Percentiles rank a stretch among this genome's conserved stretches.
phyloP scores from a whole-genome alignment of 257 asterid genomes.

The Vinca minor region DNA sequence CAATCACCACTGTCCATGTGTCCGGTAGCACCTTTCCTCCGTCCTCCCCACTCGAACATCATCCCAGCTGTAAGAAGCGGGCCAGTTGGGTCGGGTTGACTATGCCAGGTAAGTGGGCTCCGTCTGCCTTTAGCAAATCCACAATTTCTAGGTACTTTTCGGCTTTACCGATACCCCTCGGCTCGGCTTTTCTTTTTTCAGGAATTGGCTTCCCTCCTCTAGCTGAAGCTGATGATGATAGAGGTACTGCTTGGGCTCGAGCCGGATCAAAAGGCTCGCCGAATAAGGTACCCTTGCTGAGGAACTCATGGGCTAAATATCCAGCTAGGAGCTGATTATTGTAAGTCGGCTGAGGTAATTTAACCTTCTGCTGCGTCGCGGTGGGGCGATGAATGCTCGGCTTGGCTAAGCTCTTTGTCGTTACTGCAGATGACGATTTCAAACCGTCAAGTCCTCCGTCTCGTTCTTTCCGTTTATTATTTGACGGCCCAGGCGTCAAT shows the following conservation, averaged over 20 bases:
- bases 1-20: slow-evolving; percentile 15
- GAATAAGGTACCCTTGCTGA: slow-evolving; percentile 20
- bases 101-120: slow-evolving; percentile 31
- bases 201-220: slow-evolving; percentile 5
- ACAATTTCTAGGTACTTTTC: slow-evolving; percentile 24
- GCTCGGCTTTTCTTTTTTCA: slow-evolving; percentile 22
- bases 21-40: too few species aligned
- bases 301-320: slow-evolving; percentile 31
- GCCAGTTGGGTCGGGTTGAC: slow-evolving; percentile 31
- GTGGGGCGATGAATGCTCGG: slow-evolving; percentile 23
- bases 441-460: slow-evolving; percentile 22
- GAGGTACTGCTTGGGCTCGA: slow-evolving; percentile 17
- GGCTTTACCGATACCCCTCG: slow-evolving; percentile 8
- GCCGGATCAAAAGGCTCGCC: slow-evolving; percentile 27
- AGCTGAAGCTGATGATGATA: not conserved
- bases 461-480: slow-evolving; percentile 20
- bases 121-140: slow-evolving; percentile 22
- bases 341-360: slow-evolving; percentile 7
- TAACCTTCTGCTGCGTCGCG: slow-evolving; percentile 6
- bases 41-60: not conserved
- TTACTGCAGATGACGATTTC: slow-evolving; percentile 26
- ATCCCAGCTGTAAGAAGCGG: slow-evolving; percentile 21
- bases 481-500: slow-evolving; percentile 21
- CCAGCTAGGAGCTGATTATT: slow-evolving; percentile 29
- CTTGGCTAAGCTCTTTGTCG: slow-evolving; percentile 33